Evolutionary conservation across 768 basidiomycete genomes (phyloP).

Genomic region (Tephrocybe sp.): DNA sequence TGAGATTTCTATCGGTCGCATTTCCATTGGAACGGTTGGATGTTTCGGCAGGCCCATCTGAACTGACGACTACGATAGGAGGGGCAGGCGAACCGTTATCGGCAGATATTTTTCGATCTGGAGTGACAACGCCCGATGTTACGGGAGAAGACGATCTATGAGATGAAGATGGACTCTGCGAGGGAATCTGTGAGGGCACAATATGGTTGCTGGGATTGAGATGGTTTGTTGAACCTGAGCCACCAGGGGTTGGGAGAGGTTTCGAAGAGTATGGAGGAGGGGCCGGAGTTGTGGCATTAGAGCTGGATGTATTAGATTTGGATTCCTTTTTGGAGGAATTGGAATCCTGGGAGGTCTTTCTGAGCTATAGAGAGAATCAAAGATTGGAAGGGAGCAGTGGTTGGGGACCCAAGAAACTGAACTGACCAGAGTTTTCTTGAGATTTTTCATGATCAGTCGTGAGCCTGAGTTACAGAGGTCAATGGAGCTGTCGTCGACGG

Average conservation of each 20-base stretch:
- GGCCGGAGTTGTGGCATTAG: constrained; percentile 44
- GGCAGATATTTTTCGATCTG: constrained; percentile 59
- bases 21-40: constrained; percentile 36
- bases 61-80: constrained; percentile 84
- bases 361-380: constrained; percentile 43
- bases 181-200: constrained; percentile 36
- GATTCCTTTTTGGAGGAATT: constrained; percentile 69
- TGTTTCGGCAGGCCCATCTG: constrained; percentile 57
- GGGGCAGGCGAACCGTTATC: constrained; percentile 56
- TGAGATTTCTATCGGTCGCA: constrained; percentile 41
- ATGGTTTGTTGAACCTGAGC: constrained; percentile 31
- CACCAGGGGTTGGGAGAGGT: constrained; percentile 55
- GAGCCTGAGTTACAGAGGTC: constrained; percentile 6
- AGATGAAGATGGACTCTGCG: constrained; percentile 40
- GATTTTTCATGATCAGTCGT: constrained; percentile 64
- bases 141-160: constrained; percentile 43
- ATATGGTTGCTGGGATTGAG: constrained; percentile 36
- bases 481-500: constrained; percentile 14
- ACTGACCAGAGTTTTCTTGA: constrained; percentile 79
- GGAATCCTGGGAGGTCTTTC: constrained; percentile 66
- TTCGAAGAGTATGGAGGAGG: constrained; percentile 66
- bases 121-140: constrained; percentile 33
- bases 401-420: constrained; percentile 16
- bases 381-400: constrained; percentile 20
- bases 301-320: constrained; percentile 38